Conservation (phyloP, 176 grass and related monocot genomes). For the Bothriochloa decipiens region DNA sequence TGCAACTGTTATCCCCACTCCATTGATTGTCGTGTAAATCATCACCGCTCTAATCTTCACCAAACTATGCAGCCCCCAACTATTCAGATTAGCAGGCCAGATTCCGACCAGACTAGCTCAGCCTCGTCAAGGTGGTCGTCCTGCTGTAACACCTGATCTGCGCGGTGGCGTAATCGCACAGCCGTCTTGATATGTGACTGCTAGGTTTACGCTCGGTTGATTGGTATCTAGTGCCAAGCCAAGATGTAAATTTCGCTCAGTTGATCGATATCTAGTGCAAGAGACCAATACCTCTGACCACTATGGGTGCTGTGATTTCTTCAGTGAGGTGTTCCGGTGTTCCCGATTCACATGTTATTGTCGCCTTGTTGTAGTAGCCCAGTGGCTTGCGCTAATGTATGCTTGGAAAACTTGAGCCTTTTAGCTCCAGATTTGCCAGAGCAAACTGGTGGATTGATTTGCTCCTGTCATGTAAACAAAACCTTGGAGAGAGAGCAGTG, state of each 20-base stretch:
- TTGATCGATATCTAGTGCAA: conserved; percentile 38
- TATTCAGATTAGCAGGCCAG: conserved; percentile 71
- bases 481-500: conserved; percentile 1
- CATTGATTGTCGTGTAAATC: not conserved
- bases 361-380: conserved; percentile 11
- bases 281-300: conserved; percentile 29
- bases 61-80: conserved; percentile 52
- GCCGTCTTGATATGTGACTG: conserved; percentile 16
- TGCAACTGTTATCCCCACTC: not conserved
- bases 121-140: conserved; percentile 52
- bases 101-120: conserved; percentile 41
- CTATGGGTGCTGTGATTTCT: conserved; percentile 24
- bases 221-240: conserved; percentile 26
- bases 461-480: conserved; percentile 33
- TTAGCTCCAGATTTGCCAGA: conserved; percentile 26
- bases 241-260: conserved; percentile 51
- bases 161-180: not conserved
- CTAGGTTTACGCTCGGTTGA: conserved; percentile 12
- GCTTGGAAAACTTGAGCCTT: conserved; percentile 20
- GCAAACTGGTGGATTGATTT: conserved; percentile 27
- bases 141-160: conserved; percentile 74
- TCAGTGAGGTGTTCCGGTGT: conserved; percentile 16
- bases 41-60: conserved; percentile 35
- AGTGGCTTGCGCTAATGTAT: conserved; percentile 38
- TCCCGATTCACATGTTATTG: conserved; percentile 1